Conservation (phyloP, 331 rosid species). For the Quercus tomentella region DNA sequence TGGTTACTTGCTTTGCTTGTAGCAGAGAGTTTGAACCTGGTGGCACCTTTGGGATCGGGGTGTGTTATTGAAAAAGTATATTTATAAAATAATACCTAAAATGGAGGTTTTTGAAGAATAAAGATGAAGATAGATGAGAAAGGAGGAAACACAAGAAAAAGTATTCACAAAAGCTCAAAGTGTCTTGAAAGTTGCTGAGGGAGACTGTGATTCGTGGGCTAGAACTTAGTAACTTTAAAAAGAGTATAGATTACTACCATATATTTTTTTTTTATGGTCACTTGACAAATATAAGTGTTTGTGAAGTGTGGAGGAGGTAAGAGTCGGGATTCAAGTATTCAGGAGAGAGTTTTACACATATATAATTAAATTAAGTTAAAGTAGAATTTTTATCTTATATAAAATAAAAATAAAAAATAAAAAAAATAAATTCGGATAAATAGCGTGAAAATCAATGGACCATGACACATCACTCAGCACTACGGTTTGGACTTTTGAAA, state of each 20-base stretch:
- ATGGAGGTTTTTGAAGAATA: background rate
- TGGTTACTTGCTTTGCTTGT: background rate
- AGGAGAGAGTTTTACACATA: rapidly evolving
- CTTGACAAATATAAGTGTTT: no score
- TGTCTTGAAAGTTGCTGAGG: no score
- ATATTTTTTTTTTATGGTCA: rapidly evolving
- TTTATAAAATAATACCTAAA: no score
- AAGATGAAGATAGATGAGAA: background rate
- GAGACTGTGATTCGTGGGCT: no score
- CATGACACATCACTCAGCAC: no score
- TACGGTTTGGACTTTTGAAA: no score
- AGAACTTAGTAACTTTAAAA: no score
- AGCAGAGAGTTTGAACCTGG: background rate
- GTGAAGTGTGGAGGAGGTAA: rapidly evolving
- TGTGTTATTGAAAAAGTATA: background rate
- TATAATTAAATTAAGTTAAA: rapidly evolving
- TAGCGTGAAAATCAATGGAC: no score
- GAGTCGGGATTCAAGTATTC: rapidly evolving
- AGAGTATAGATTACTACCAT: rapidly evolving
- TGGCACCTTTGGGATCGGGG: background rate
- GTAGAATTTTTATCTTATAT: rapidly evolving
- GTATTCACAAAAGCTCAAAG: background rate
- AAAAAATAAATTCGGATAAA: no score
- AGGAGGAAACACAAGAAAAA: background rate
- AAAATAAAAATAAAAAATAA: no score